phyloP scores from a whole-genome alignment of 768 basidiomycete genomes.

The Mycena albidolilacea region DNA sequence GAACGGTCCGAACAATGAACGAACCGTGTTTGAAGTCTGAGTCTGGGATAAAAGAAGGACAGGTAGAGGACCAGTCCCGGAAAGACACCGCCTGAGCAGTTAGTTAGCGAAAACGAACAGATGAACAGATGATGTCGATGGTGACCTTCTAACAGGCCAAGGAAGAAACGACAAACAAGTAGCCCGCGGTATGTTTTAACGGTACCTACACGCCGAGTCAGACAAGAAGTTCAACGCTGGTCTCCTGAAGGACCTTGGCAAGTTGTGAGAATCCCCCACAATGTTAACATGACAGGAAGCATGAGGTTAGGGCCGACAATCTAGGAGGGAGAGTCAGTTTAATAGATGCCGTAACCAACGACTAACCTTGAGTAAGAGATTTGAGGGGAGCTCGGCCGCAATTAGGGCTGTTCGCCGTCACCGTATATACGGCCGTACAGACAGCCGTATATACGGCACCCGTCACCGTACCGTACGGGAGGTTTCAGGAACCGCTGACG shows the following conservation, averaged over 20 bases:
- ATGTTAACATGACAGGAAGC: constrained; percentile 70
- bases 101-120: not conserved
- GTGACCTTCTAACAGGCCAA: constrained; percentile 66
- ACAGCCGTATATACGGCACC: too few species aligned
- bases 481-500: too few species aligned
- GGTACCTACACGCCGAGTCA: constrained; percentile 54
- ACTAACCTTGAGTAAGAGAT: constrained; percentile 68
- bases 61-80: constrained; percentile 72
- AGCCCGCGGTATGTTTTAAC: constrained; percentile 61
- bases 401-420: too few species aligned
- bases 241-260: constrained; percentile 63
- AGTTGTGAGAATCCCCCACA: constrained; percentile 79
- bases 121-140: not conserved
- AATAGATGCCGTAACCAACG: constrained; percentile 7
- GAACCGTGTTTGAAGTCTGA: constrained; percentile 64
- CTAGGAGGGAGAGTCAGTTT: constrained; percentile 38
- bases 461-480: too few species aligned
- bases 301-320: constrained; percentile 72
- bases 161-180: constrained; percentile 65
- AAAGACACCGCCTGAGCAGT: constrained; percentile 65
- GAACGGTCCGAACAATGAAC: constrained; percentile 24
- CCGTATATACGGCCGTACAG: too few species aligned
- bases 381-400: constrained; percentile 72
- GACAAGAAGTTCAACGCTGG: not conserved
- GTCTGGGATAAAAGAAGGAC: constrained; percentile 69